phyloP scores from a whole-genome alignment of 2,329 filamentous ascomycete species.

The Fusarium piperis region DNA sequence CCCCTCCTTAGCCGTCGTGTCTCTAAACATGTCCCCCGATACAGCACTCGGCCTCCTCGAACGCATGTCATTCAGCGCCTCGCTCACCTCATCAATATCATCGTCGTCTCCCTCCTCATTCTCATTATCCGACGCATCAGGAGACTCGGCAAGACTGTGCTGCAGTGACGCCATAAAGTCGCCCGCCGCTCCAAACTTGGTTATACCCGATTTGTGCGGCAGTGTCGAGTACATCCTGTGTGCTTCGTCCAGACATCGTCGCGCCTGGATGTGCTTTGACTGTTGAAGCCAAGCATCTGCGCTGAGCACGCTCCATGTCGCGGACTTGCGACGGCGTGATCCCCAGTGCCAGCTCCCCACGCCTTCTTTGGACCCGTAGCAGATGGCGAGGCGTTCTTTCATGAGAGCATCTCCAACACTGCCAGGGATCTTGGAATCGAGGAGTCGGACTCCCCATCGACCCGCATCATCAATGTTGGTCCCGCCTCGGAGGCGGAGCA shows the following conservation, averaged over 20 bases:
- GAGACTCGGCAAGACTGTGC: conserved; percentile 57
- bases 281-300: conserved; percentile 85
- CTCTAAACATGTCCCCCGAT: conserved; percentile 58
- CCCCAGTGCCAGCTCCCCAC: conserved; percentile 75
- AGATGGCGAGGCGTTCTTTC: conserved; percentile 85
- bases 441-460: conserved; percentile 81
- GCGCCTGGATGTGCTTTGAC: conserved; percentile 80
- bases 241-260: conserved; percentile 79
- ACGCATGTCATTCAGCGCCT: conserved; percentile 61
- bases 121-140: conserved; percentile 48
- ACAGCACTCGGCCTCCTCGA: conserved; percentile 67
- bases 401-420: conserved; percentile 82
- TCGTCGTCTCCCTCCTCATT: conserved; percentile 57
- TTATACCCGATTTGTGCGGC: conserved; percentile 60
- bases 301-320: conserved; percentile 86
- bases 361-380: conserved; percentile 79
- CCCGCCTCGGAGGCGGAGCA: conserved; percentile 82
- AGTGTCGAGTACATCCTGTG: conserved; percentile 63
- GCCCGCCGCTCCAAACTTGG: conserved; percentile 60
- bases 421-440: conserved; percentile 82
- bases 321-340: conserved; percentile 81
- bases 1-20: conserved; percentile 34
- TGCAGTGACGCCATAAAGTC: conserved; percentile 64
- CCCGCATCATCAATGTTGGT: conserved; percentile 87
- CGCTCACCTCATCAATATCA: conserved; percentile 62